Conservation (phyloP, 2,329 filamentous ascomycete genomes). For the Aspergillus sp. region DNA sequence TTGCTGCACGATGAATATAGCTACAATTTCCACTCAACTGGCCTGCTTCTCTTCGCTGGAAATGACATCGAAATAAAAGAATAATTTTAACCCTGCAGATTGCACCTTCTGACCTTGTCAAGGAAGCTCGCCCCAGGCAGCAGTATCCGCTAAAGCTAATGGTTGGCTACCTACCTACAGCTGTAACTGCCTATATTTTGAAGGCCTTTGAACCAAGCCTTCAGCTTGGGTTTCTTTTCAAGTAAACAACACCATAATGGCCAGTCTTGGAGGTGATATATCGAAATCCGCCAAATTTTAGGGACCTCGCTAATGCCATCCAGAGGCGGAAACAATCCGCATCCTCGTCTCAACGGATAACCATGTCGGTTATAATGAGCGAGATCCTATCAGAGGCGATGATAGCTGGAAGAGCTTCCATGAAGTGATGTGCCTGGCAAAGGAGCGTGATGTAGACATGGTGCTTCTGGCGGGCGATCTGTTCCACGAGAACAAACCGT, state of each 20-base stretch:
- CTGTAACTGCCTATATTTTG: background rate
- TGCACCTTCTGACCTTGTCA: background rate
- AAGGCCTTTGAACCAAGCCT: background rate
- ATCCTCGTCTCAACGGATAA: constrained; percentile 95
- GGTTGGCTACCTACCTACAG: constrained; percentile 6
- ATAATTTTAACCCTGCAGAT: background rate
- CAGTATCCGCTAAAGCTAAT: background rate
- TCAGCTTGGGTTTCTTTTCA: background rate
- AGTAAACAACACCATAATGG: constrained; percentile 20
- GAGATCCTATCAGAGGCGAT: constrained; percentile 89
- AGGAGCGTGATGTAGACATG: constrained; percentile 92
- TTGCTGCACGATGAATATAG: background rate
- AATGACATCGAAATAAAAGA: background rate
- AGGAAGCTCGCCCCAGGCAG: constrained; percentile 2
- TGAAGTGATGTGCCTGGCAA: constrained; percentile 88
- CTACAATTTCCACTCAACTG: background rate
- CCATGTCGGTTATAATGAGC: constrained; percentile 95
- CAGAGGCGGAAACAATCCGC: constrained; percentile 79
- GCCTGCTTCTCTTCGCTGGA: background rate
- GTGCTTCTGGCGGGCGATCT: constrained; percentile 90
- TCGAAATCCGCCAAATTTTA: background rate
- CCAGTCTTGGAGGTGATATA: constrained; percentile 27
- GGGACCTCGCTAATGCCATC: background rate
- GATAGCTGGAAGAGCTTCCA: constrained; percentile 97
- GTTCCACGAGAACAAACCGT: constrained; percentile 98